Evolutionary conservation across 1,284 basidiomycete genomes (phyloP).

Genomic region (Pseudozyma tsukubaensis): DNA sequence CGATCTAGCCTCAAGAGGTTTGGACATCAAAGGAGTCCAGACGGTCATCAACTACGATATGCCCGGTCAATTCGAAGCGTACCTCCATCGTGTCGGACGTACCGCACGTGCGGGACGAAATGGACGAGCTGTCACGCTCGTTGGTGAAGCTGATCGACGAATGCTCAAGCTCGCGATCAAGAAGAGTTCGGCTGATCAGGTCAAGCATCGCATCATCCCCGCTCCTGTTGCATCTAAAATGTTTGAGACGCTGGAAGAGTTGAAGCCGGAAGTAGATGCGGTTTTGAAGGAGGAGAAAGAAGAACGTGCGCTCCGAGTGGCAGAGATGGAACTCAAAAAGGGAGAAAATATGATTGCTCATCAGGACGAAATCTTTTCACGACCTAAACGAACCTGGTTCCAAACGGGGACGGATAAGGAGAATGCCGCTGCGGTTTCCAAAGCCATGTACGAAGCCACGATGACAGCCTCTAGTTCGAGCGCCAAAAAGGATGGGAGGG

Average conservation of each 20-base stretch:
- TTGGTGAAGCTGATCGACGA: slow-evolving; percentile 94
- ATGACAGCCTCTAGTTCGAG: slow-evolving; percentile 32
- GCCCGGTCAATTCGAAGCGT: slow-evolving; percentile 93
- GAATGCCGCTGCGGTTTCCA: slow-evolving; percentile 63
- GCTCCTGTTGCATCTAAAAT: slow-evolving; percentile 81
- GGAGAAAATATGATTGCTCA: slow-evolving; percentile 96
- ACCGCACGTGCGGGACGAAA: slow-evolving; percentile 49
- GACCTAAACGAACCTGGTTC: slow-evolving; percentile 98
- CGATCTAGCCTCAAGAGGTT: slow-evolving; percentile 97
- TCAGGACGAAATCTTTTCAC: slow-evolving; percentile 89
- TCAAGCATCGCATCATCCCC: slow-evolving; percentile 89
- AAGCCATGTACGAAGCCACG: slow-evolving; percentile 53
- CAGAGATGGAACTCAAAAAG: slow-evolving; percentile 96
- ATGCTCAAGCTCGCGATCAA: slow-evolving; percentile 97
- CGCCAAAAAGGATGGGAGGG: slow-evolving; percentile 15
- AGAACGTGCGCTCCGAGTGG: slow-evolving; percentile 79
- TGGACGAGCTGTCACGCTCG: slow-evolving; percentile 84
- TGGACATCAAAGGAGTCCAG: slow-evolving; percentile 95
- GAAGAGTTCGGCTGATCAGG: slow-evolving; percentile 82
- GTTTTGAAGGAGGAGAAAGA: slow-evolving; percentile 93
- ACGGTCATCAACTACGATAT: slow-evolving; percentile 98
- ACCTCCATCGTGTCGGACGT: slow-evolving; percentile 93
- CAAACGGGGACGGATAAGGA: slow-evolving; percentile 85
- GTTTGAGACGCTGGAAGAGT: slow-evolving; percentile 76
- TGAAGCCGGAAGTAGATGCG: slow-evolving; percentile 84